A percentile compares a stretch with the other conserved stretches of the same genome.
Evolutionary conservation across 2,329 filamentous ascomycete genomes (phyloP).

Genomic region (Seiridium cupressi): DNA sequence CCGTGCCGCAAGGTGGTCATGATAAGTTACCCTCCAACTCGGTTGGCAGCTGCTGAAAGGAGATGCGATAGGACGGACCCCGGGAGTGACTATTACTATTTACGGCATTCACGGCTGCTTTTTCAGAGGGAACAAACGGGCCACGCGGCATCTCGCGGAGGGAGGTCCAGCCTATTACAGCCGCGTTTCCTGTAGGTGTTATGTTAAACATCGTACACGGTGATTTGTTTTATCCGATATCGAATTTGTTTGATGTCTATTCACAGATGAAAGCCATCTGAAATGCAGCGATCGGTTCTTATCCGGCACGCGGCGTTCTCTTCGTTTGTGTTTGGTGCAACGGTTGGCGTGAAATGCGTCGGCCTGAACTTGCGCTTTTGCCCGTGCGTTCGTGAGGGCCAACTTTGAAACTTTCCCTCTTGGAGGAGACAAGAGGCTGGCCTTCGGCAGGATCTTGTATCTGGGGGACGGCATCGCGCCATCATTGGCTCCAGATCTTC

Average conservation of each 20-base stretch:
- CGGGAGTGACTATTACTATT: conserved; percentile 2
- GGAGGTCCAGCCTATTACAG: conserved; percentile 7
- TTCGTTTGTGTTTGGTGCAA: neutral
- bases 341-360: neutral
- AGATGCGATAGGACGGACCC: conserved; percentile 12
- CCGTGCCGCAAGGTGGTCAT: neutral
- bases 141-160: neutral
- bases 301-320: neutral
- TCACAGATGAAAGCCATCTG: neutral
- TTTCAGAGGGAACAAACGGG: neutral
- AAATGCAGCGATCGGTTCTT: neutral
- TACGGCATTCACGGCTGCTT: neutral
- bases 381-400: neutral
- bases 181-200: conserved; percentile 1
- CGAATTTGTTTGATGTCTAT: conserved; percentile 2
- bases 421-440: neutral
- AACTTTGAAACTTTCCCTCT: neutral
- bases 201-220: conserved; percentile 22
- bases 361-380: neutral
- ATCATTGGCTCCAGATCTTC: conserved; percentile 27
- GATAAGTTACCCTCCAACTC: conserved; percentile 7
- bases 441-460: neutral
- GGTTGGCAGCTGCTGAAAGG: conserved; percentile 13
- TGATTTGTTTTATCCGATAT: too few species aligned
- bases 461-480: conserved; percentile 25